Evolutionary conservation across 2,329 filamentous ascomycete genomes (phyloP), one percentile per base, ranked within the genome.

Genomic region (Triangularia verruculosa): DNA sequence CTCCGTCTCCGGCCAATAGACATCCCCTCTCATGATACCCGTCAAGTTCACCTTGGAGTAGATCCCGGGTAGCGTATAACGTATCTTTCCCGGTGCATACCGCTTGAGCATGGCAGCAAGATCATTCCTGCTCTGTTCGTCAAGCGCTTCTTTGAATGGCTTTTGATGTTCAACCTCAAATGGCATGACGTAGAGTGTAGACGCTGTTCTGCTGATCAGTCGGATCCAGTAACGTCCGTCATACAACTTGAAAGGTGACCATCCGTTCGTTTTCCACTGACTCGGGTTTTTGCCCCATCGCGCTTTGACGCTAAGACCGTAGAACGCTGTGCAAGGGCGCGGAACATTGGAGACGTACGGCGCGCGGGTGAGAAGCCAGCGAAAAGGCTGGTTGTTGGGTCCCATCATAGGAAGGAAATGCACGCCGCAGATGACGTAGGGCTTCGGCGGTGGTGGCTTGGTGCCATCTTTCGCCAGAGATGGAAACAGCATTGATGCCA

Each of bases 191-290:
- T 75, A 71, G 15, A 83, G 74, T 13, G 72, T 72, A 57, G 76
- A 76, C 2, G 78, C 78, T 6, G 80, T 73, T 4, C 79, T 78
- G 55, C 78, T 74, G 20, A 74, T 73, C 9, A 86, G 61, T 15
- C 80, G 78, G 15, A 88, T 74, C 87, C 87, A 89, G 73, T 82
- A 89, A 1, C 87, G 83, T 0, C 85, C 83, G 72, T 89, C 87
- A 76, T 81, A 89, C 61, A 83, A 72, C 55, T 69, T 64, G 75
- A 78, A 79, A 1, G 59, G 65, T 34, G 62, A 64, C 76, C 75
- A 77, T 2, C n/a, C 4, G 1, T 68, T 63, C 72, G 73, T 73
- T 7, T 65, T 64, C 72, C 72, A 74, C 1, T 32, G 11, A 43
- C 53, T 5, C 61, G 62, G 17, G 17, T 67, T 64, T 61, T 59